phyloP scores from a whole-genome alignment of 1,139 yeast genomes.

The Pichia sp. region DNA sequence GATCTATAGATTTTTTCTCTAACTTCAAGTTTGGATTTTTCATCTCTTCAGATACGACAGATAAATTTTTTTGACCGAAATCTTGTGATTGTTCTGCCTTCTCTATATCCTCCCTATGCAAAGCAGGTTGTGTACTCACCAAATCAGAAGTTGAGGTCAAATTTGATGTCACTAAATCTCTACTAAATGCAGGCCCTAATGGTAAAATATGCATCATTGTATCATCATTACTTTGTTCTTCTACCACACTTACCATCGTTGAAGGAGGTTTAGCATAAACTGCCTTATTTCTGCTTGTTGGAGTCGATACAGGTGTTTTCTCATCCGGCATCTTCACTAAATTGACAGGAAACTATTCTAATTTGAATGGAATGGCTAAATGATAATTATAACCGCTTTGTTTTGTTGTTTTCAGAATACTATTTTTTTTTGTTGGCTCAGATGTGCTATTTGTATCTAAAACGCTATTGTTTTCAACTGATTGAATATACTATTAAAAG shows the following conservation, averaged over 20 bases:
- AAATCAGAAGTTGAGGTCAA: not conserved
- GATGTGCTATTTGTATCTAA: no score
- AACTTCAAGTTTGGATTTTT: not conserved
- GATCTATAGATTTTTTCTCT: slow-evolving; percentile 6
- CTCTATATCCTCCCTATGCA: not conserved
- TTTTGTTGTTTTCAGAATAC: no score
- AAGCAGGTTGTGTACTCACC: not conserved
- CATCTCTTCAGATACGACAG: not conserved
- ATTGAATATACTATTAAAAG: no score
- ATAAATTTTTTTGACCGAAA: not conserved
- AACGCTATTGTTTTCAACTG: no score
- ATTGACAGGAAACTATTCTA: no score
- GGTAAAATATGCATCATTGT: slow-evolving; percentile 22
- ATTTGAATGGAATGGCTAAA: no score
- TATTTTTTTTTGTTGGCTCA: no score
- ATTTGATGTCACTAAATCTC: slow-evolving; percentile 1
- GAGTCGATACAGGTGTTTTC: not conserved
- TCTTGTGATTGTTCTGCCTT: not conserved
- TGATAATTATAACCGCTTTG: no score
- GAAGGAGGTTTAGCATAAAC: slow-evolving; percentile 4
- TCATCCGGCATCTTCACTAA: not conserved
- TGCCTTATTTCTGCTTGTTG: not conserved
- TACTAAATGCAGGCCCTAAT: slow-evolving; percentile 1
- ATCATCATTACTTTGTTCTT: slow-evolving; percentile 21
- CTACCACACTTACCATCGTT: slow-evolving; percentile 20